Evolutionary conservation across 2,329 filamentous ascomycete genomes (phyloP).

Genomic region (Canariomyces notabilis): DNA sequence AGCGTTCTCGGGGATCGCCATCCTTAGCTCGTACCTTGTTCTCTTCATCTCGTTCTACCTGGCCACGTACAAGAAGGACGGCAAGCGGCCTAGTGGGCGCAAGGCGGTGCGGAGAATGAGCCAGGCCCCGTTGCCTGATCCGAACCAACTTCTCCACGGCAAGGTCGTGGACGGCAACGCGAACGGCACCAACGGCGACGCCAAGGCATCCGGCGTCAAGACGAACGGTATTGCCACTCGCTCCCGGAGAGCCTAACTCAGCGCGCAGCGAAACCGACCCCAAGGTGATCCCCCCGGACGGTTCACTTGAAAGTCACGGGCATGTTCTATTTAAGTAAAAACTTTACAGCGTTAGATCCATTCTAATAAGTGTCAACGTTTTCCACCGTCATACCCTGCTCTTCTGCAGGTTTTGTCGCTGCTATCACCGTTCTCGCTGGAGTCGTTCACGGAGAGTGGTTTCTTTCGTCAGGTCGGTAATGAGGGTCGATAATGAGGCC

Average conservation of each 20-base stretch:
- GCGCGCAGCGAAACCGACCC: too few species aligned
- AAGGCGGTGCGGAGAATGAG: conserved; percentile 66
- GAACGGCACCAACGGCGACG: conserved; percentile 33
- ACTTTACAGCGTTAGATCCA: too few species aligned
- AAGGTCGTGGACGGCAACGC: conserved; percentile 51
- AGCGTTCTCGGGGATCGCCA: conserved; percentile 84
- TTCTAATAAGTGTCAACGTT: too few species aligned
- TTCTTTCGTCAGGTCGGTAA: too few species aligned
- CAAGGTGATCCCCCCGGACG: too few species aligned
- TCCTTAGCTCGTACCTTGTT: conserved; percentile 89
- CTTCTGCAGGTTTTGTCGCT: too few species aligned
- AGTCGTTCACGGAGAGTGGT: too few species aligned
- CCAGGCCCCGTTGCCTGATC: conserved; percentile 69
- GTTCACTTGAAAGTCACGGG: not conserved
- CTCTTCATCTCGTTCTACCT: conserved; percentile 99
- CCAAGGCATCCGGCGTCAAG: conserved; percentile 24
- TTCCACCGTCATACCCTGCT: too few species aligned
- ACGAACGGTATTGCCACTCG: conserved; percentile 23
- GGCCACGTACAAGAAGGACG: conserved; percentile 87
- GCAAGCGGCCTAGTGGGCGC: conserved; percentile 73
- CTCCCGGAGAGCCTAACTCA: conserved; percentile 21
- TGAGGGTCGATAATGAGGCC: too few species aligned
- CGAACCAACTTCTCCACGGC: conserved; percentile 66
- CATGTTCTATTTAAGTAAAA: too few species aligned
- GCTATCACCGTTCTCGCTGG: too few species aligned